phyloP scores from a whole-genome alignment of 805 yeast genomes.

The Yamadazyma philogaea region DNA sequence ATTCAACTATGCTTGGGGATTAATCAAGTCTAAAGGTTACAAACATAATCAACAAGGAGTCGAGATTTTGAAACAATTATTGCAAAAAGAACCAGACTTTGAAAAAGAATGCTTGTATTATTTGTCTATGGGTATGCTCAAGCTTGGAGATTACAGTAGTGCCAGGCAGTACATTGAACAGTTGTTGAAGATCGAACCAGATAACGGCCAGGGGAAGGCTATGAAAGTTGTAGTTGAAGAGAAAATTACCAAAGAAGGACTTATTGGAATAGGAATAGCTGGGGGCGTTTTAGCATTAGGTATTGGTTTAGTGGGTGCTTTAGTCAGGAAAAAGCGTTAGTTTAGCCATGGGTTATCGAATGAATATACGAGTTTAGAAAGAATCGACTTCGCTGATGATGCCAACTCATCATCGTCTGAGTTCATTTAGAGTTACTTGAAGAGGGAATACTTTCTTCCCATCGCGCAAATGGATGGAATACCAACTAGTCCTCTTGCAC shows the following conservation, averaged over 20 bases:
- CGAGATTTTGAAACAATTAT: conserved; percentile 63
- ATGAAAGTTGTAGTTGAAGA: conserved; percentile 78
- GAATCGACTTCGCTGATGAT: neutral
- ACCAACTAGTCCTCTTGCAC: conserved; percentile 12
- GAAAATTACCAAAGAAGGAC: conserved; percentile 80
- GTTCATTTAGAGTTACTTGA: too few relatives aligned
- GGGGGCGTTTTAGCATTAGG: conserved; percentile 86
- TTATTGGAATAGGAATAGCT: conserved; percentile 82
- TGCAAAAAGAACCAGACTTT: conserved; percentile 74
- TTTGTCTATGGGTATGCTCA: conserved; percentile 81
- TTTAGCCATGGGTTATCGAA: neutral
- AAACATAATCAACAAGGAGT: conserved; percentile 78
- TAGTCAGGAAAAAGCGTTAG: conserved; percentile 31
- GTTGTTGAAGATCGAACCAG: conserved; percentile 76
- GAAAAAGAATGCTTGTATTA: conserved; percentile 89
- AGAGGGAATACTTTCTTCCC: neutral
- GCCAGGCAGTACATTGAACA: conserved; percentile 84
- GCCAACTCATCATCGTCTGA: neutral
- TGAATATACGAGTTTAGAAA: neutral
- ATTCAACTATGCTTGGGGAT: conserved; percentile 96
- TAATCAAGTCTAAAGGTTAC: conserved; percentile 64
- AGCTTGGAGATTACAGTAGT: conserved; percentile 81
- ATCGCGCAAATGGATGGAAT: conserved; percentile 1
- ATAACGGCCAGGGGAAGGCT: conserved; percentile 70
- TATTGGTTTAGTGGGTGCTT: conserved; percentile 54